These are phyloP conservation scores for Eimeria maxima DNA, from an alignment of 169 alveolate genomes.

Conservation along the genomic window DNA sequence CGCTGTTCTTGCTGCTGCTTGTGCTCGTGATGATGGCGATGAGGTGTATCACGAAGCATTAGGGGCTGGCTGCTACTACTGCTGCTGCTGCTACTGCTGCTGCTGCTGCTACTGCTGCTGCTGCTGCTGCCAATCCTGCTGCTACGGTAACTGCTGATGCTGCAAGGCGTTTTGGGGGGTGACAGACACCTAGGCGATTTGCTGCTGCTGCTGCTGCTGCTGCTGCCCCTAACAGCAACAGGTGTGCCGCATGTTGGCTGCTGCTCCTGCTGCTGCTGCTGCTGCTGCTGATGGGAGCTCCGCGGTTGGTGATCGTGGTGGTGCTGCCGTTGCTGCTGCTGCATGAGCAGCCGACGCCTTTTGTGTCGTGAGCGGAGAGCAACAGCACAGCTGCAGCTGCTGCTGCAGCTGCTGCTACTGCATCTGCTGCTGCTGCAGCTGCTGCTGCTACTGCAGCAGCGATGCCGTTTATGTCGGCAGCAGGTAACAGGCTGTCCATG, in stretches of 20 bases:
- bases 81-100: conserved; percentile 37
- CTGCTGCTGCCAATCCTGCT: too few relatives aligned
- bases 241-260: background rate
- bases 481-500: background rate
- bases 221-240: background rate
- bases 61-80: background rate
- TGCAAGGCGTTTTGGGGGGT: background rate
- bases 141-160: background rate
- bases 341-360: background rate
- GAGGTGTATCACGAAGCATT: background rate
- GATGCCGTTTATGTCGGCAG: conserved; percentile 20
- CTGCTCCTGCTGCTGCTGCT: too few relatives aligned
- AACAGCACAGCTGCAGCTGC: conserved; percentile 4
- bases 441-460: conserved; percentile 46
- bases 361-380: conserved; percentile 9
- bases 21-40: too few relatives aligned
- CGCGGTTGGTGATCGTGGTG: too few relatives aligned
- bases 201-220: too few relatives aligned
- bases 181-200: background rate
- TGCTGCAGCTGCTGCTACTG: too few relatives aligned
- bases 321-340: background rate
- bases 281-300: too few relatives aligned
- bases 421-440: too few relatives aligned
- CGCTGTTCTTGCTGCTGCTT: background rate
- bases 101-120: background rate